These are phyloP conservation scores for Acanthochlamys bracteata DNA, from an alignment of 106 monocot genomes.

Conservation along the genomic window DNA sequence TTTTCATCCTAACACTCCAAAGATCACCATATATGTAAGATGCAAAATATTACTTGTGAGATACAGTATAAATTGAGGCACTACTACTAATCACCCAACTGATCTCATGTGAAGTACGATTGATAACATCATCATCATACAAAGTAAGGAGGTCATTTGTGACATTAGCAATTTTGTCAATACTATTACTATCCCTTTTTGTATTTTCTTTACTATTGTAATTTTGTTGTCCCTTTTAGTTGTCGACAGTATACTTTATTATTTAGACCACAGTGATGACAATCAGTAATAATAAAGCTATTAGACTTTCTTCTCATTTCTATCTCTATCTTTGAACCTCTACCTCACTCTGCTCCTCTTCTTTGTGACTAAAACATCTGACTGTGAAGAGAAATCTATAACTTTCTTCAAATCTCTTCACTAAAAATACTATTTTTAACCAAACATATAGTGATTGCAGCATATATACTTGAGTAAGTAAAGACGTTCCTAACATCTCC, in stretches of 20 bases:
- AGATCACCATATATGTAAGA: too few relatives aligned
- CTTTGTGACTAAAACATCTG: not conserved
- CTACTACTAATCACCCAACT: too few relatives aligned
- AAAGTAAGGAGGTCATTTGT: not conserved
- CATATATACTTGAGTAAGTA: not conserved
- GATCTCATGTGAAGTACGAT: not conserved
- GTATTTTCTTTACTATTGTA: not conserved
- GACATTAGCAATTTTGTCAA: not conserved
- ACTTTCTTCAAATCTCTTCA: slow-evolving; percentile 7
- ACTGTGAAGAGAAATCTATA: not conserved
- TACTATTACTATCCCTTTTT: not conserved
- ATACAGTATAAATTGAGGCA: not conserved
- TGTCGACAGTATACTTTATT: not conserved
- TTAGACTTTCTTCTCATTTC: not conserved
- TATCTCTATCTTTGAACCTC: not conserved
- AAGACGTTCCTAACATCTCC: not conserved
- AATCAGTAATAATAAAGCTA: not conserved
- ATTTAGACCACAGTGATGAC: not conserved
- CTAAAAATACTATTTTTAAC: not conserved
- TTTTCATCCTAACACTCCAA: not conserved
- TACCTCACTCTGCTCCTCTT: not conserved
- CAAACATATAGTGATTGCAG: not conserved
- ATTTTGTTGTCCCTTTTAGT: not conserved
- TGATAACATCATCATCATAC: not conserved
- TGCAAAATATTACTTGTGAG: not conserved